Percentiles rank a stretch among this genome's conserved stretches.
Evolutionary conservation across 2,329 filamentous ascomycete species (phyloP).

Genomic region (Diaporthe australafricana): DNA sequence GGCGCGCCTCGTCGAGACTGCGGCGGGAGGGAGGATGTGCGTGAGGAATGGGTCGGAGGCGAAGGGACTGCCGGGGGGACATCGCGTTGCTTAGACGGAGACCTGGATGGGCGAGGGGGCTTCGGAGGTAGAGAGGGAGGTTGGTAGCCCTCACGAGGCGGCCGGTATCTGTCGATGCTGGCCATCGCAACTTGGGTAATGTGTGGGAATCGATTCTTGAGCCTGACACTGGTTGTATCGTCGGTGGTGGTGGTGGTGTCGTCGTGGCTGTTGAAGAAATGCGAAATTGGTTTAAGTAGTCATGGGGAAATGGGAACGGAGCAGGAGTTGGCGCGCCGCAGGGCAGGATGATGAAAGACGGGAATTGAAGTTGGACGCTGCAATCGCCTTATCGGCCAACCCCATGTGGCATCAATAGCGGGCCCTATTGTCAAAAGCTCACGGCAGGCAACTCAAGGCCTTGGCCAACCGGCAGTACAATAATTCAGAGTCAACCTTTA

Average conservation of each 20-base stretch:
- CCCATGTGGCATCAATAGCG: neutral
- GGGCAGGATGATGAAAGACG: constrained; percentile 24
- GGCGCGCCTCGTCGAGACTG: constrained; percentile 55
- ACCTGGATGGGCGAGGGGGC: constrained; percentile 60
- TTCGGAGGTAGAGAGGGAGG: constrained; percentile 58
- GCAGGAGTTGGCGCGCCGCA: constrained; percentile 16
- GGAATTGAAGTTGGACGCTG: constrained; percentile 22
- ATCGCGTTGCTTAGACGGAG: constrained; percentile 62
- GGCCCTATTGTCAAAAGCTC: neutral
- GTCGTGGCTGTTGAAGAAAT: constrained; percentile 1
- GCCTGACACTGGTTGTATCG: neutral
- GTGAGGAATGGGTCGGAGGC: constrained; percentile 66
- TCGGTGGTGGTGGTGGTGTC: neutral
- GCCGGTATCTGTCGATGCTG: constrained; percentile 70
- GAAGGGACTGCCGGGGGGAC: constrained; percentile 72
- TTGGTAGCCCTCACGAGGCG: constrained; percentile 67
- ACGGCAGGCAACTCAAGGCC: neutral
- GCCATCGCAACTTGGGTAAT: constrained; percentile 58
- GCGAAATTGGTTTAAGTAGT: constrained; percentile 6
- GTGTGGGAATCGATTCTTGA: constrained; percentile 24
- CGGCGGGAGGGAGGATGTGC: constrained; percentile 66
- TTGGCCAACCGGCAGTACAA: constrained; percentile 4
- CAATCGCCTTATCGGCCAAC: constrained; percentile 26
- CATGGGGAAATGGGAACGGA: constrained; percentile 21
- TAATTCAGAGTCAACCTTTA: constrained; percentile 21